These are phyloP conservation scores for Proliferodiscus dingleyae DNA, from an alignment of 2,329 filamentous ascomycete genomes.

Conservation along the genomic window DNA sequence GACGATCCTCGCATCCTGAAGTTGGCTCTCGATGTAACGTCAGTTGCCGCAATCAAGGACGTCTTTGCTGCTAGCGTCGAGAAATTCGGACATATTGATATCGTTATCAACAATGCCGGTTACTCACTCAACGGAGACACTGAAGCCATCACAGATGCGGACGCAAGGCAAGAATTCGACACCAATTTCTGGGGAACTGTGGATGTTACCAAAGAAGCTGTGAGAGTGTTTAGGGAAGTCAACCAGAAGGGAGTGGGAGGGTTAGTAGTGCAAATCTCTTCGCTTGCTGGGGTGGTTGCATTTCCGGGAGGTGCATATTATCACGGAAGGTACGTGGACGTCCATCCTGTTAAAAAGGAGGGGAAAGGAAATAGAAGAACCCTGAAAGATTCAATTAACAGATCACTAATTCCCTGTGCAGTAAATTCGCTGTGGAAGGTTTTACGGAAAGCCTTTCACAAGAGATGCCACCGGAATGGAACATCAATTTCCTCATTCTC, in stretches of 20 bases:
- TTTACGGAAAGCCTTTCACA: slow-evolving; percentile 31
- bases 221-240: slow-evolving; percentile 2
- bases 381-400: neutral
- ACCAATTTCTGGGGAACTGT: neutral
- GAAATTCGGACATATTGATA: too few species aligned
- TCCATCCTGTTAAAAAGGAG: too few species aligned
- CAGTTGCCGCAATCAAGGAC: too few species aligned
- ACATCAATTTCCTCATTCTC: slow-evolving; percentile 34
- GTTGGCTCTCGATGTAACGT: too few species aligned
- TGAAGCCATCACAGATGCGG: too few species aligned
- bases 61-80: too few species aligned
- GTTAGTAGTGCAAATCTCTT: slow-evolving; percentile 36
- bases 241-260: slow-evolving; percentile 22
- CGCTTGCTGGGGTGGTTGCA: slow-evolving; percentile 32
- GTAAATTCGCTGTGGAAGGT: slow-evolving; percentile 36
- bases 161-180: too few species aligned
- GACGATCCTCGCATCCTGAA: too few species aligned
- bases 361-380: too few species aligned
- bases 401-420: slow-evolving; percentile 21
- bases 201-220: slow-evolving; percentile 2
- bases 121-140: too few species aligned
- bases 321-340: neutral
- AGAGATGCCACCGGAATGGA: slow-evolving; percentile 32
- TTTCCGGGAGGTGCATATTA: slow-evolving; percentile 33
- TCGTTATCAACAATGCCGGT: too few species aligned